These are phyloP conservation scores for Suillus americanus DNA, from an alignment of 768 basidiomycete species.

Conservation along the genomic window DNA sequence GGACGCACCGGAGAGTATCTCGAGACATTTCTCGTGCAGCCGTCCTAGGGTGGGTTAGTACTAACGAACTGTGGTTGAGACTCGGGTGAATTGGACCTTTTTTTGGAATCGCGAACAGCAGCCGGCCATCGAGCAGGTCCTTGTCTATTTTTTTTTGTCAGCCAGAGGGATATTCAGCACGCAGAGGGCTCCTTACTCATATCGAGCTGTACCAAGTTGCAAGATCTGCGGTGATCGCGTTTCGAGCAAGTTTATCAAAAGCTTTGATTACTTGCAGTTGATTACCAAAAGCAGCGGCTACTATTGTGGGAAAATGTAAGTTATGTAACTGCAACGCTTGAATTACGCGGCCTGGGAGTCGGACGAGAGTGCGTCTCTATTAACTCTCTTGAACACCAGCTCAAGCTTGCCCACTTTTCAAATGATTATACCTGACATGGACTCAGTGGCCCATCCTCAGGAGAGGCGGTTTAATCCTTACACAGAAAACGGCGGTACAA, in stretches of 20 bases:
- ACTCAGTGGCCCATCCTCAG: slow-evolving; percentile 41
- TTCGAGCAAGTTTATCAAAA: neutral
- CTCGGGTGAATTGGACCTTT: slow-evolving; percentile 60
- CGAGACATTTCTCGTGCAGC: slow-evolving; percentile 86
- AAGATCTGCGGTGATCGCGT: neutral
- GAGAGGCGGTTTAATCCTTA: slow-evolving; percentile 83
- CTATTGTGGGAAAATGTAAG: slow-evolving; percentile 2
- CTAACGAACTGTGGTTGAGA: slow-evolving; percentile 8
- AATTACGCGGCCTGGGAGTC: slow-evolving; percentile 16
- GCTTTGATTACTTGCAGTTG: neutral
- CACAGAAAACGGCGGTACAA: slow-evolving; percentile 92
- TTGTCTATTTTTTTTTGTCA: slow-evolving; percentile 42
- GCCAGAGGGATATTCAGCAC: neutral
- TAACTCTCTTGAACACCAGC: neutral
- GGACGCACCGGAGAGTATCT: slow-evolving; percentile 73
- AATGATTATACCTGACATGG: slow-evolving; percentile 37
- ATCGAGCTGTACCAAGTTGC: neutral
- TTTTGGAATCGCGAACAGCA: slow-evolving; percentile 96
- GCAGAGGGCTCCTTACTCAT: slow-evolving; percentile 23
- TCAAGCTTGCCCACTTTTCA: neutral
- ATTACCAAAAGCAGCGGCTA: slow-evolving; percentile 6
- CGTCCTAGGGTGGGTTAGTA: slow-evolving; percentile 51
- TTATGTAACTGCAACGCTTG: neutral
- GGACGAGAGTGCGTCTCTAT: neutral
- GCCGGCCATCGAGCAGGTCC: slow-evolving; percentile 79